Percentiles rank a stretch among this genome's conserved stretches.
Evolutionary conservation across 2,329 filamentous ascomycete species (phyloP).

Genomic region (Arachnopeziza araneosa): DNA sequence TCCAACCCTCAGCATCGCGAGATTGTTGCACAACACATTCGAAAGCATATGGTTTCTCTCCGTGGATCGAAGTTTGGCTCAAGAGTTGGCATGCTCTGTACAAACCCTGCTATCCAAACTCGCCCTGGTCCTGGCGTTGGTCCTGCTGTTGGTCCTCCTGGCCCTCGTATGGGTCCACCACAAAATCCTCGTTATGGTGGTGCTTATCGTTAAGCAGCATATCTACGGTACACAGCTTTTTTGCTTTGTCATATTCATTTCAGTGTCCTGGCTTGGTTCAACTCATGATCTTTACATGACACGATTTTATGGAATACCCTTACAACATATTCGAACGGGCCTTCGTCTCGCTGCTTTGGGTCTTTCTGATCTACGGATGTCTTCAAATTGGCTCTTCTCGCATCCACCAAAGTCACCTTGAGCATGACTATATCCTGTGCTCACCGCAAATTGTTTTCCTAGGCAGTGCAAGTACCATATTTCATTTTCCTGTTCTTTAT

Average conservation of each 20-base stretch:
- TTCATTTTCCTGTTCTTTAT: conserved; percentile 27
- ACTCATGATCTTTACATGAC: conserved; percentile 27
- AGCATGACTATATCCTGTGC: conserved; percentile 24
- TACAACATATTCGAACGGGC: conserved; percentile 30
- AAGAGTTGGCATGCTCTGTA: conserved; percentile 97
- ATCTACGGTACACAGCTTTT: conserved; percentile 13
- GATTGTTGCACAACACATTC: conserved; percentile 86
- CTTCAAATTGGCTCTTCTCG: conserved; percentile 25
- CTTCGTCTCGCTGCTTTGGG: conserved; percentile 28
- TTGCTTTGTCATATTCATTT: conserved; percentile 24
- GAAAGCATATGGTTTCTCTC: conserved; percentile 99
- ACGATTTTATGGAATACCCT: conserved; percentile 26
- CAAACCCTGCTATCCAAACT: conserved; percentile 84
- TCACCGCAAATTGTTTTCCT: conserved; percentile 16
- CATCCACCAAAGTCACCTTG: conserved; percentile 27
- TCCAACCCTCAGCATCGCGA: conserved; percentile 84
- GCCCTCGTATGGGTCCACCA: conserved; percentile 49
- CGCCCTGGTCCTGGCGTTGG: conserved; percentile 81
- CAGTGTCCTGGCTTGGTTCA: conserved; percentile 22
- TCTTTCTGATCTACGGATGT: conserved; percentile 32
- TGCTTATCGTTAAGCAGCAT: conserved; percentile 47
- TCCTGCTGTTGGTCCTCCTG: conserved; percentile 47
- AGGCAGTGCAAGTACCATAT: conserved; percentile 26
- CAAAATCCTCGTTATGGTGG: conserved; percentile 51
- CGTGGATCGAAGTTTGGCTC: conserved; percentile 98